These are phyloP conservation scores for Magnusiomyces clavatus DNA, from an alignment of 1,139 yeast species.

Conservation along the genomic window DNA sequence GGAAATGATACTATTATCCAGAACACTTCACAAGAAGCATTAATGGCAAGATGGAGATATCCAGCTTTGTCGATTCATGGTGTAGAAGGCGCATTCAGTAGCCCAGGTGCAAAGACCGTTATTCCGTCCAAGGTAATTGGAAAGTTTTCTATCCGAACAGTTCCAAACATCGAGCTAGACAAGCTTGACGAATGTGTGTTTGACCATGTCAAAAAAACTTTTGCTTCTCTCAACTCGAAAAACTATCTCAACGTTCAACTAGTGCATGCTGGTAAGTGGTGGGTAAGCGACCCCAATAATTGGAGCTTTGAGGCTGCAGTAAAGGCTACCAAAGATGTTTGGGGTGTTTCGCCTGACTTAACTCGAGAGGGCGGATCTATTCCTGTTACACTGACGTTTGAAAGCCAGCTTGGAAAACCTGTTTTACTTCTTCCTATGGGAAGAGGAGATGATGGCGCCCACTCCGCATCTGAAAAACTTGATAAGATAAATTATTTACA, in stretches of 20 bases:
- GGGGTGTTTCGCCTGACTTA: constrained; percentile 91
- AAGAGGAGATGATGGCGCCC: constrained; percentile 99
- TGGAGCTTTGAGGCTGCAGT: constrained; percentile 91
- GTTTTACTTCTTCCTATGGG: constrained; percentile 94
- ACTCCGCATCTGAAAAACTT: constrained; percentile 91
- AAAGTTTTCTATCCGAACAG: constrained; percentile 94
- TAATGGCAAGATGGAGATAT: constrained; percentile 98
- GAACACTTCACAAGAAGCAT: constrained; percentile 60
- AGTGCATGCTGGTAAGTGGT: constrained; percentile 90
- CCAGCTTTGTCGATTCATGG: constrained; percentile 96
- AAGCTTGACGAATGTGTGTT: neutral
- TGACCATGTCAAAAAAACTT: neutral
- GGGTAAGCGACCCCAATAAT: constrained; percentile 93
- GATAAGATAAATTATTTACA: constrained; percentile 81
- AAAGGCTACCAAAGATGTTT: constrained; percentile 86
- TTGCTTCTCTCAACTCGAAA: constrained; percentile 50
- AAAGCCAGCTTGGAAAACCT: constrained; percentile 72
- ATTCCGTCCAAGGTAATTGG: constrained; percentile 93
- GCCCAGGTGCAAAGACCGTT: constrained; percentile 94
- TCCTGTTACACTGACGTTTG: constrained; percentile 91
- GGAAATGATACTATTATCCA: constrained; percentile 80
- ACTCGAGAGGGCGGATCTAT: constrained; percentile 99
- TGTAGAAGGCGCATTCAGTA: constrained; percentile 93
- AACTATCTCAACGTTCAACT: constrained; percentile 65
- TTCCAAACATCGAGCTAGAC: constrained; percentile 66